Evolutionary conservation across 73 alveolate genomes (phyloP).

Genomic region (Loxodes magnus): DNA sequence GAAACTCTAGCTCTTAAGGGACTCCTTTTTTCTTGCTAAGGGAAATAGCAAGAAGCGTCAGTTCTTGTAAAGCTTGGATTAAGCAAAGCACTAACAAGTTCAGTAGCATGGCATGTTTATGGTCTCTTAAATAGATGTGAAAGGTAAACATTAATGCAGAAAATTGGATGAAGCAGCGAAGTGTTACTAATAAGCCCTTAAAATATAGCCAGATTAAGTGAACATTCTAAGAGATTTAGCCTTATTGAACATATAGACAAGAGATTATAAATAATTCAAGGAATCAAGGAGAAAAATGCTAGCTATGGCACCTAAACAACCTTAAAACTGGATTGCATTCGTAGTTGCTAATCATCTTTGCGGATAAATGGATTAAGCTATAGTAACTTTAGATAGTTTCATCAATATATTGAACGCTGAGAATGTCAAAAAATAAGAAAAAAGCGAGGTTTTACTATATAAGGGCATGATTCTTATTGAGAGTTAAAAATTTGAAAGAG

Average conservation of each 20-base stretch:
- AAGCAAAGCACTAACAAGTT: conserved; percentile 30
- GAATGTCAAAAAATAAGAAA: conserved; percentile 12
- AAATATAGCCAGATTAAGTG: conserved; percentile 49
- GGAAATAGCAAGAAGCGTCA: conserved; percentile 22
- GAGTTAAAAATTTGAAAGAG: conserved; percentile 13
- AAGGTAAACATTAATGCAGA: conserved; percentile 4
- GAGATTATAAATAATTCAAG: conserved; percentile 58
- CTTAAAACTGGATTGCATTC: conserved; percentile 59
- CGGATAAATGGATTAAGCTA: conserved; percentile 46
- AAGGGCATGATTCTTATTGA: conserved; percentile 32
- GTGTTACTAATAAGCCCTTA: conserved; percentile 49
- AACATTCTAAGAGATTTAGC: conserved; percentile 66
- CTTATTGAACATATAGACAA: conserved; percentile 48
- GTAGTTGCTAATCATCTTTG: conserved; percentile 48
- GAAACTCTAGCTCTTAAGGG: conserved; percentile 50
- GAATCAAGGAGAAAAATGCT: conserved; percentile 51
- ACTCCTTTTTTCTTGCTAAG: conserved; percentile 19
- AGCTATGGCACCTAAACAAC: conserved; percentile 31
- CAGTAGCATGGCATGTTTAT: conserved; percentile 81
- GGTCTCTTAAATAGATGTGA: conserved; percentile 63
- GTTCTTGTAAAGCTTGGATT: conserved; percentile 35
- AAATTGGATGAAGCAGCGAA: conserved; percentile 70
- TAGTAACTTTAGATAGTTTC: conserved; percentile 22
- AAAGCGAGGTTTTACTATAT: conserved; percentile 27
- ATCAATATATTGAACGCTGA: conserved; percentile 14